A percentile compares a stretch with the other conserved stretches of the same genome.
Conservation (phyloP, 2,329 filamentous ascomycete genomes). For the Fragosphaeria purpurea region DNA sequence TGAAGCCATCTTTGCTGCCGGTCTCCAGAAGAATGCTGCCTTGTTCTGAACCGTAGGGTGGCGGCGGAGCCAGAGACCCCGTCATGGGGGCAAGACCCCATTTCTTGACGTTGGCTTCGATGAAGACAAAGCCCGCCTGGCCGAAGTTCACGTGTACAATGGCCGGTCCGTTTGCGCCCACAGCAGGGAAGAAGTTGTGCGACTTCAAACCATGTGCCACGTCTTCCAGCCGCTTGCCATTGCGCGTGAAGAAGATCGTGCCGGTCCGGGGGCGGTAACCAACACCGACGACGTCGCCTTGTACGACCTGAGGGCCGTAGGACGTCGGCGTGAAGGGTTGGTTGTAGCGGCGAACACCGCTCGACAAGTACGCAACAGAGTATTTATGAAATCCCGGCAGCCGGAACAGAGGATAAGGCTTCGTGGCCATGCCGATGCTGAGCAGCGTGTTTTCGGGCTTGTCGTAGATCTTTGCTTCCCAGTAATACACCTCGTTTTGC, state of each 20-base stretch:
- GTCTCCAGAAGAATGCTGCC: conserved; percentile 91
- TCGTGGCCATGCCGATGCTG: conserved; percentile 89
- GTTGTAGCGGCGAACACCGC: conserved; percentile 78
- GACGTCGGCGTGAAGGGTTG: conserved; percentile 74
- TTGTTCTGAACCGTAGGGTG: conserved; percentile 93
- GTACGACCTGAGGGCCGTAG: conserved; percentile 77
- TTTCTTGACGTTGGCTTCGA: conserved; percentile 99
- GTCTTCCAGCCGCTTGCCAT: conserved; percentile 94
- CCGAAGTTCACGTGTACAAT: conserved; percentile 95
- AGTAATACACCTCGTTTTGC: conserved; percentile 99
- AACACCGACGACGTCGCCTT: conserved; percentile 92
- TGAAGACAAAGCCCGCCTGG: conserved; percentile 96
- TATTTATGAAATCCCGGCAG: conserved; percentile 88
- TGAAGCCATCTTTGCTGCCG: conserved; percentile 54
- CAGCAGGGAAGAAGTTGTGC: conserved; percentile 94
- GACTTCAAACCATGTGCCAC: conserved; percentile 85
- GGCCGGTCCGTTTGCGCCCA: conserved; percentile 92
- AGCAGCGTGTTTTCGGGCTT: conserved; percentile 83
- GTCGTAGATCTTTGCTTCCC: conserved; percentile 98
- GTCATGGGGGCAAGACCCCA: conserved; percentile 97
- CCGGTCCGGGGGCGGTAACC: conserved; percentile 92
- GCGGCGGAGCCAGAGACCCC: conserved; percentile 85
- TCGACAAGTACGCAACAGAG: conserved; percentile 84
- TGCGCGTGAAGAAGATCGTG: conserved; percentile 94
- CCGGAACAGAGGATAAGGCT: conserved; percentile 91